Evolutionary conservation across 495 filamentous ascomycete genomes (phyloP).

Genomic region (Corynascus novoguineensis): DNA sequence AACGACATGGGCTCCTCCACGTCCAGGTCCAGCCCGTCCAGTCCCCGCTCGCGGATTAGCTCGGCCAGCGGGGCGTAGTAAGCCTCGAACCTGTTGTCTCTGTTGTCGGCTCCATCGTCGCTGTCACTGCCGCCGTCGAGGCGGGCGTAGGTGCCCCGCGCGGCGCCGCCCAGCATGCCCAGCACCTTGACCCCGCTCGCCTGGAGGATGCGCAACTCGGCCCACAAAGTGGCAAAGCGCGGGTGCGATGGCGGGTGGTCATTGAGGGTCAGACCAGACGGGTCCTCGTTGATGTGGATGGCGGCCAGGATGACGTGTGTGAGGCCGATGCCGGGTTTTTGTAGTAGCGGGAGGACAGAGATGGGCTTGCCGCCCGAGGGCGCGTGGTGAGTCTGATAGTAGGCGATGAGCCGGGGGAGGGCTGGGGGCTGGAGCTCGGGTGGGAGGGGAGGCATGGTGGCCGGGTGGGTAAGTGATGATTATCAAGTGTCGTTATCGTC

Average conservation of each 20-base stretch:
- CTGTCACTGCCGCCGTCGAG: too few relatives aligned
- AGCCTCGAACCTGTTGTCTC: slow-evolving; percentile 48
- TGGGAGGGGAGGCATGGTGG: slow-evolving; percentile 21
- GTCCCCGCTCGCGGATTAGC: slow-evolving; percentile 52
- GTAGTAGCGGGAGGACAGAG: slow-evolving; percentile 65
- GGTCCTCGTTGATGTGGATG: slow-evolving; percentile 68
- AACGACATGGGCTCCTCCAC: slow-evolving; percentile 77
- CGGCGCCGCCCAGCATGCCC: slow-evolving; percentile 82
- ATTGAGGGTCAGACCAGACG: slow-evolving; percentile 63
- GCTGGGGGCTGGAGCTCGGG: too few relatives aligned
- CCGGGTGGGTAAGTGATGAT: background rate
- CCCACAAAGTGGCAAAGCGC: slow-evolving; percentile 59
- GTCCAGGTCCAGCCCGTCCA: slow-evolving; percentile 78
- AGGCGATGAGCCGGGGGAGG: slow-evolving; percentile 22
- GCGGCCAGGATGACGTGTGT: slow-evolving; percentile 77
- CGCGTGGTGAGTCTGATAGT: slow-evolving; percentile 47
- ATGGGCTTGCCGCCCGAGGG: slow-evolving; percentile 54
- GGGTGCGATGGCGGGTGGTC: slow-evolving; percentile 59
- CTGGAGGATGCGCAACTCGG: slow-evolving; percentile 62
- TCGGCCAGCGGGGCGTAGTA: slow-evolving; percentile 62
- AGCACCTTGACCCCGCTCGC: slow-evolving; percentile 63
- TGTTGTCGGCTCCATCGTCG: background rate
- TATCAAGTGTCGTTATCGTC: background rate
- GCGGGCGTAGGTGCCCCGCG: slow-evolving; percentile 57
- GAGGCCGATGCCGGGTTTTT: slow-evolving; percentile 45